Conservation (phyloP, 225 moss, liverwort and hornwort genomes). For the Marchantia polymorpha region DNA sequence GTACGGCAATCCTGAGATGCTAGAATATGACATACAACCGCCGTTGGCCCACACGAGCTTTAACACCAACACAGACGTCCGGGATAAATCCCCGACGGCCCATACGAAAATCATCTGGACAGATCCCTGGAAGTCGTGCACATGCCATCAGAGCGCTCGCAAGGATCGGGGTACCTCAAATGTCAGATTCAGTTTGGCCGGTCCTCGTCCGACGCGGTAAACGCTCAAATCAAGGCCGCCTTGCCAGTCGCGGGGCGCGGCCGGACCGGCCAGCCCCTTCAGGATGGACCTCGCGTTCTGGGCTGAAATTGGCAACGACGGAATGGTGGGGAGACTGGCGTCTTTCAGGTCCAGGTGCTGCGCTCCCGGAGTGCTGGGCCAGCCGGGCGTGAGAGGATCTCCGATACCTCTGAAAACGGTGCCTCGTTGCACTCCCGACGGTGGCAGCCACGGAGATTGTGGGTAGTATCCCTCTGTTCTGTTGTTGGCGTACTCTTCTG, state of each 20-base stretch:
- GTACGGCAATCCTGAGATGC: no score
- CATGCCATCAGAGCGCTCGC: not conserved
- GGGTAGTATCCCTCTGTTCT: conserved; percentile 72
- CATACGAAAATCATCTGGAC: no score
- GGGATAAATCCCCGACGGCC: not conserved
- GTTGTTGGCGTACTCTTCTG: conserved; percentile 59
- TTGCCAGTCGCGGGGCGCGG: conserved; percentile 66
- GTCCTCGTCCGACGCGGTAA: conserved; percentile 75
- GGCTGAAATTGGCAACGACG: conserved; percentile 83
- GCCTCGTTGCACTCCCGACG: conserved; percentile 72
- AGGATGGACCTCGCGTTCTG: conserved; percentile 73
- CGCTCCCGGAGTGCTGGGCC: conserved; percentile 61
- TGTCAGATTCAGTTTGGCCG: conserved; percentile 64
- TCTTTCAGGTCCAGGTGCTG: conserved; percentile 54
- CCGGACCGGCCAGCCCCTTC: conserved; percentile 48
- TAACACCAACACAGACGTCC: no score
- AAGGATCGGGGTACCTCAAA: conserved; percentile 49
- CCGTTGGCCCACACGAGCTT: not conserved
- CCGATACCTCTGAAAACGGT: conserved; percentile 60
- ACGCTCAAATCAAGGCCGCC: conserved; percentile 57
- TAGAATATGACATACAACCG: not conserved
- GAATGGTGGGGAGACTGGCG: conserved; percentile 57
- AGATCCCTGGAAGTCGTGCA: no score
- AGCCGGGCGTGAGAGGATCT: conserved; percentile 89
- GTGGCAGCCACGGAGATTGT: conserved; percentile 81